Base-by-base conservation (phyloP, 2,329 filamentous ascomycete genomes). In the Elsinoe batatas region DNA sequence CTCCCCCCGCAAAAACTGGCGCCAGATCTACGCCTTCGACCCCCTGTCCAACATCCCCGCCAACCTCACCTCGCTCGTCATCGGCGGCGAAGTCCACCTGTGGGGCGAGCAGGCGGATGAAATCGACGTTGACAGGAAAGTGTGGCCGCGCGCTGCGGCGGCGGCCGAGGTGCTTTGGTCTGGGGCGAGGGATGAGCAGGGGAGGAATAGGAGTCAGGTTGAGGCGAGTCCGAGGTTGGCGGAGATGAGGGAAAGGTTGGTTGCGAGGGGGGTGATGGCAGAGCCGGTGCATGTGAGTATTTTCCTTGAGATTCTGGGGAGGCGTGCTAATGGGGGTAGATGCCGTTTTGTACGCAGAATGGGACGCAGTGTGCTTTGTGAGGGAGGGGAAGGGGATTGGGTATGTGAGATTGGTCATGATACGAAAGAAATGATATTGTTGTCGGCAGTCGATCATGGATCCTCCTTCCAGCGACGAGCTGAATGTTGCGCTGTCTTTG, bases 81-180 rank as follows among this genome's bases (percentile, higher is more conserved):
- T 93, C 7, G 90, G 90, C 43, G 90, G 88, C 22, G 90, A 95
- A 72, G 81, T 85, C 13, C 85, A 87, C 56, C 79, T 89, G 57
- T 95, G 88, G 88, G 80, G 79, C 60, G 90, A 95, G 66, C 79
- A 82, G 72, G 85, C 84, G 5, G 90, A 95, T 69, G 71, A 80
- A 2, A 72, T 81, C n/a, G 90, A 84, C 66, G 68, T 95, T 12
- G 88, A 95, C 71, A 73, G 74, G 35, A 81, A 87, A 68, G 71
- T 91, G 7, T 95, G 88, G 89, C 88, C 89, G 6, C 78, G 89
- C 5, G 82, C 81, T 1, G 79, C 79, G 53, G 88, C 87, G 0
- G 86, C 84, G 0, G 87, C 79, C 22, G 89, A 94, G 72, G 82
- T 91, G 1, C 76, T 91, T 46, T 95, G 89, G 89, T 87, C 82